phyloP scores from a whole-genome alignment of 352 stramenopile genomes.

The Phytophthora europaea region DNA sequence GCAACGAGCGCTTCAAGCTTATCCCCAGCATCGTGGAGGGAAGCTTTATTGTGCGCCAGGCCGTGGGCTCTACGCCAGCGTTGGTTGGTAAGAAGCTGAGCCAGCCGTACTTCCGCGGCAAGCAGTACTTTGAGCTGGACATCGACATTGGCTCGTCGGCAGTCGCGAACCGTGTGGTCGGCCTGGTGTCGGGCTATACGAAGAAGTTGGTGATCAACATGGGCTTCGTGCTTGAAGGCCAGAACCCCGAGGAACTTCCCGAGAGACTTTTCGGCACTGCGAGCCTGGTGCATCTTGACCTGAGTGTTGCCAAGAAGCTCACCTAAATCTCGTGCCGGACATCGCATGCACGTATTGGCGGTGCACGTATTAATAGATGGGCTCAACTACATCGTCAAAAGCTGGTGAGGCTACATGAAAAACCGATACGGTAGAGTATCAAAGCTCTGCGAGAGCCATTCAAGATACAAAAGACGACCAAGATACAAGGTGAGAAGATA shows the following conservation, averaged over 20 bases:
- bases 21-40: slow-evolving; percentile 86
- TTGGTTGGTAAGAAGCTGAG: slow-evolving; percentile 85
- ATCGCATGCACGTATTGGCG: no score
- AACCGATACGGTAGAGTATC: no score
- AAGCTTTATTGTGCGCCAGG: slow-evolving; percentile 84
- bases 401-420: no score
- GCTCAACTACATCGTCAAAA: no score
- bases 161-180: slow-evolving; percentile 80
- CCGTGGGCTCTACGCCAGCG: slow-evolving; percentile 74
- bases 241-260: slow-evolving; percentile 70
- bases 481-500: no score
- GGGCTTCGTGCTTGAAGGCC: slow-evolving; percentile 78
- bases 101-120: slow-evolving; percentile 66
- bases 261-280: slow-evolving; percentile 75
- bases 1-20: slow-evolving; percentile 85
- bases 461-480: no score
- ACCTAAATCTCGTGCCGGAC: slow-evolving; percentile 13
- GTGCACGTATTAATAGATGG: no score
- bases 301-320: slow-evolving; percentile 54
- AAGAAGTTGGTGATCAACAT: slow-evolving; percentile 90
- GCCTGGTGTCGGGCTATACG: slow-evolving; percentile 73
- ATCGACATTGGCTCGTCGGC: slow-evolving; percentile 79
- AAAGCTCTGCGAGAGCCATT: no score
- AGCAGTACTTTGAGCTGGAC: slow-evolving; percentile 84
- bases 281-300: slow-evolving; percentile 73